Percentiles rank a stretch among this genome's conserved stretches.
Evolutionary conservation across 495 filamentous ascomycete species (phyloP).

Genomic region (Aspergillus funiculosus): DNA sequence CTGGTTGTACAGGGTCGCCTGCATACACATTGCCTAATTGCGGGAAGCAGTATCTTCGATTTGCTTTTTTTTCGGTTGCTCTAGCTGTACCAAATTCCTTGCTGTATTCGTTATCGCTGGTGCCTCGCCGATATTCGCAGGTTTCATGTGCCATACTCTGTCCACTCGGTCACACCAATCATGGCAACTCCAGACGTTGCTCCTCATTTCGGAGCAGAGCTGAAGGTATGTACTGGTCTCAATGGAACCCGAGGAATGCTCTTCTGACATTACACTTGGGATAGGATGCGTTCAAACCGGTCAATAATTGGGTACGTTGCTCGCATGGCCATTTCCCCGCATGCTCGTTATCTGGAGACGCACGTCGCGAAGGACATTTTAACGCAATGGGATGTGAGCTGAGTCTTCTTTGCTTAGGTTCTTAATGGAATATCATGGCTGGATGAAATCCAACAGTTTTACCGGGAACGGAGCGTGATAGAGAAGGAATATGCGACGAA

Average conservation of each 20-base stretch:
- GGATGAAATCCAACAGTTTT: conserved; percentile 95
- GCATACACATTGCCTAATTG: neutral
- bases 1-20: neutral
- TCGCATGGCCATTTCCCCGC: conserved; percentile 8
- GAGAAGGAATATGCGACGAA: conserved; percentile 95
- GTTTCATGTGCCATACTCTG: conserved; percentile 17
- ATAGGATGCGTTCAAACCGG: conserved; percentile 91
- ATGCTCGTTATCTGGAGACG: conserved; percentile 17
- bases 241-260: neutral
- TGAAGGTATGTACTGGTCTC: conserved; percentile 59
- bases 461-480: conserved; percentile 85
- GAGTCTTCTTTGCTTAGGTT: conserved; percentile 46
- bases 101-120: neutral
- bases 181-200: conserved; percentile 72
- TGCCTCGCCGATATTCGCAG: neutral
- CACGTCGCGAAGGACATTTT: conserved; percentile 16
- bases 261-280: conserved; percentile 1
- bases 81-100: neutral
- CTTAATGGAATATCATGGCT: conserved; percentile 86
- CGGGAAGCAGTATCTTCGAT: neutral
- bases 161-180: conserved; percentile 16
- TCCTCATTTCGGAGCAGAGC: conserved; percentile 80
- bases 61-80: neutral
- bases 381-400: conserved; percentile 20
- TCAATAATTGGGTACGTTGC: conserved; percentile 73